Conservation (phyloP, 352 stramenopile species). For the Pythium dissimile region DNA sequence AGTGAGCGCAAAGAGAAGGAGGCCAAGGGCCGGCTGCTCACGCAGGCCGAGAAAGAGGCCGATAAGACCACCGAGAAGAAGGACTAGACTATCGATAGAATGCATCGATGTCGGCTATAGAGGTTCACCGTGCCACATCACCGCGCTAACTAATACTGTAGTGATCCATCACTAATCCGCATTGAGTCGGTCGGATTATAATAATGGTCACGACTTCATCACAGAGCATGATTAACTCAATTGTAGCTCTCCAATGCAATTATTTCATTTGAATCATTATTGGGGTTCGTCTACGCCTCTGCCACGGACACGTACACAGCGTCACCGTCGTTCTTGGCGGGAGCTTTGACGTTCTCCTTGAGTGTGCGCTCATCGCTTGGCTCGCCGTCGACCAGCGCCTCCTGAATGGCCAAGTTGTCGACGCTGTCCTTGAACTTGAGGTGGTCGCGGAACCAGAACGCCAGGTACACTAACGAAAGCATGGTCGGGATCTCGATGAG, state of each 20-base stretch:
- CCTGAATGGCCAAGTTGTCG: background rate
- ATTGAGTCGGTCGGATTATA: too few relatives aligned
- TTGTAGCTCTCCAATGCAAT: too few relatives aligned
- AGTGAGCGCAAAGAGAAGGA: constrained; percentile 34
- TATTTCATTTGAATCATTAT: too few relatives aligned
- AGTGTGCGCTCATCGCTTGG: background rate
- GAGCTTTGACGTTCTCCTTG: background rate
- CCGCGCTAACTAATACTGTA: too few relatives aligned
- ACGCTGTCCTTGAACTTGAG: constrained; percentile 5
- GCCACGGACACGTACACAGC: constrained; percentile 11
- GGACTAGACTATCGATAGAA: too few relatives aligned
- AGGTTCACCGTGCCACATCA: too few relatives aligned
- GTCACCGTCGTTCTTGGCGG: background rate
- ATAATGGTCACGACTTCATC: too few relatives aligned
- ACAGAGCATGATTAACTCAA: too few relatives aligned
- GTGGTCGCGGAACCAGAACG: constrained; percentile 15
- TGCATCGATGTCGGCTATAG: too few relatives aligned
- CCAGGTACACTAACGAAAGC: constrained; percentile 45
- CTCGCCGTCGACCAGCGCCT: background rate
- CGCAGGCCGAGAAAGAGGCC: constrained; percentile 33
- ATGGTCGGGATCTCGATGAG: constrained; percentile 79
- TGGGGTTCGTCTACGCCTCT: background rate
- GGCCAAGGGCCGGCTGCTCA: constrained; percentile 28
- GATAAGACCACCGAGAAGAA: constrained; percentile 17
- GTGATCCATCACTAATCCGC: too few relatives aligned